Percentiles rank a stretch among this genome's conserved stretches.
Evolutionary conservation across 768 basidiomycete species (phyloP).

Genomic region (Trametes coccinea): DNA sequence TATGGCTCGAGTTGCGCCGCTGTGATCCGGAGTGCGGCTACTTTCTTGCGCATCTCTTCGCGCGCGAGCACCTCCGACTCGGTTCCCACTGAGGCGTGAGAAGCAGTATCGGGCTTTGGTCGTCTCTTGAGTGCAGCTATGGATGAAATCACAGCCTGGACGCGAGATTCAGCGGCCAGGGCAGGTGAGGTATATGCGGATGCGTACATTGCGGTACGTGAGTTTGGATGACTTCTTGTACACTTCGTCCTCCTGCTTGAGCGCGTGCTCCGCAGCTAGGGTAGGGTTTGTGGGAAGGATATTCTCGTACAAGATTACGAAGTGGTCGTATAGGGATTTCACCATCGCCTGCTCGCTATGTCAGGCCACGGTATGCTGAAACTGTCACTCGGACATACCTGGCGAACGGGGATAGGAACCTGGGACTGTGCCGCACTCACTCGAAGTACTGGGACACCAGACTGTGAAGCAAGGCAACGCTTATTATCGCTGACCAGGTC

Average conservation of each 20-base stretch:
- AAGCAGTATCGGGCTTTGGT: constrained; percentile 51
- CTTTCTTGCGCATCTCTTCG: constrained; percentile 51
- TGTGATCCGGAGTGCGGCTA: constrained; percentile 56
- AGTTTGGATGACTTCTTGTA: constrained; percentile 72
- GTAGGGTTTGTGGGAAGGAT: constrained; percentile 55
- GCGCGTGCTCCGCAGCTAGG: constrained; percentile 75
- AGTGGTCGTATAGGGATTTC: constrained; percentile 73
- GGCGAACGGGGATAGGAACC: constrained; percentile 72
- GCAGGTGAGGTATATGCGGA: not conserved
- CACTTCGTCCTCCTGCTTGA: constrained; percentile 79
- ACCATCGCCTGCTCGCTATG: constrained; percentile 58
- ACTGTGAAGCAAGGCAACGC: constrained; percentile 33
- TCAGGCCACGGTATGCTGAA: not conserved
- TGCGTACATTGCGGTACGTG: constrained; percentile 77
- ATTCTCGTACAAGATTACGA: constrained; percentile 61
- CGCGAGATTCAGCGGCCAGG: constrained; percentile 7
- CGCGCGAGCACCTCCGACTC: constrained; percentile 62
- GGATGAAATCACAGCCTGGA: constrained; percentile 52
- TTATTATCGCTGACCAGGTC: no score
- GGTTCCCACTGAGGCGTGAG: constrained; percentile 78
- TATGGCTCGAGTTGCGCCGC: constrained; percentile 54
- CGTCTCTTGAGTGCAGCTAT: constrained; percentile 55
- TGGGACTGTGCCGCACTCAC: constrained; percentile 68
- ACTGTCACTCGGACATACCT: constrained; percentile 43
- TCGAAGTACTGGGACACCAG: constrained; percentile 64